A percentile compares a stretch with the other conserved stretches of the same genome.
phyloP scores from a whole-genome alignment of 129 eudicot species.

The Saussurea involucrata region DNA sequence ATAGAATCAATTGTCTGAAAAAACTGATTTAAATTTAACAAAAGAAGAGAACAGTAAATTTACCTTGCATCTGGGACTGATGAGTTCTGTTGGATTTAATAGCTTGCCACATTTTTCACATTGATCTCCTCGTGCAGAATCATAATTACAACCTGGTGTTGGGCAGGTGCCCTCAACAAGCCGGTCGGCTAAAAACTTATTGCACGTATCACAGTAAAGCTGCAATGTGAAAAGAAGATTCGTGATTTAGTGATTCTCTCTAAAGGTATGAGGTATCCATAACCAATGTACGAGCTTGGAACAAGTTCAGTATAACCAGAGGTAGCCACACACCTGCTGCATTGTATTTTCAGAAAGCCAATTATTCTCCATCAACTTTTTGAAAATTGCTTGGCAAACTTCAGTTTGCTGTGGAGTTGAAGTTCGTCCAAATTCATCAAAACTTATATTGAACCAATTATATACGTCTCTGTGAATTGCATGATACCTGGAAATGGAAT shows the following conservation, averaged over 20 bases:
- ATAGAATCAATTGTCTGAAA: neutral
- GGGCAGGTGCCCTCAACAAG: conserved; percentile 94
- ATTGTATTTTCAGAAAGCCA: conserved; percentile 91
- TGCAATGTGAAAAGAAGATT: conserved; percentile 33
- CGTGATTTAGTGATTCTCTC: neutral
- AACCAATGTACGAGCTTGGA: neutral
- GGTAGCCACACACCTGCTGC: conserved; percentile 69
- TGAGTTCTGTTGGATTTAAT: conserved; percentile 82
- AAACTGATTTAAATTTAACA: neutral
- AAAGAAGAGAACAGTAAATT: neutral
- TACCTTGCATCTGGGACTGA: conserved; percentile 93
- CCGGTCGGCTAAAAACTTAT: conserved; percentile 82
- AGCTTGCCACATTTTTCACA: conserved; percentile 92
- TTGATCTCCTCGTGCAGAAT: conserved; percentile 98
- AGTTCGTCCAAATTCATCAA: conserved; percentile 92
- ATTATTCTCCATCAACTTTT: conserved; percentile 68
- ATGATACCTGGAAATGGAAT: conserved; percentile 69
- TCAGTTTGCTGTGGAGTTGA: conserved; percentile 91
- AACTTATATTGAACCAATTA: conserved; percentile 80
- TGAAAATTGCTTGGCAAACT: conserved; percentile 86
- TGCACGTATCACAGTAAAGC: conserved; percentile 90
- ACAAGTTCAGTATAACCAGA: neutral
- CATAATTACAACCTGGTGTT: conserved; percentile 83
- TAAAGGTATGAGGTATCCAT: neutral
- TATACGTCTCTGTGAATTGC: conserved; percentile 86